Evolutionary conservation across 192 early-diverging fungal species (phyloP), one percentile per base, ranked within the genome.

Genomic region (Coemansia sp.): DNA sequence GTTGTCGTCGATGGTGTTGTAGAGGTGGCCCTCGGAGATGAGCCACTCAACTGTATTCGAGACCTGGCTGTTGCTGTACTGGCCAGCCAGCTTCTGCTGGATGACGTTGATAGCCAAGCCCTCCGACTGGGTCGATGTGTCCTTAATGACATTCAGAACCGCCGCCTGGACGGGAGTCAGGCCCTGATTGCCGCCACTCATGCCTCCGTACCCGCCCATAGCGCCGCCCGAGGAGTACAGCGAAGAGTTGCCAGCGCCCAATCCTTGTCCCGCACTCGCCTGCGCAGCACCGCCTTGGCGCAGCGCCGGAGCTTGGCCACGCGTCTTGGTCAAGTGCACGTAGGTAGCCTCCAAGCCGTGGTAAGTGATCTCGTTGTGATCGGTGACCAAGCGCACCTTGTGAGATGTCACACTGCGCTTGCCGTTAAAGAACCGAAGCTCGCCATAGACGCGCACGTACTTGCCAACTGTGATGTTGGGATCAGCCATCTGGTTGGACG

Each of bases 311-410:
- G 60, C 43, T 1, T 59, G 61, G 6, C 71, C 75, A 14, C 64
- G 56, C 35, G 88, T 91, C 27, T 86, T 70, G 42, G 65, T 73
- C 61, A 91, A 63, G 60, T 95, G 91, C 22, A 82, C 84, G 31
- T 86, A 82, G 14, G 90, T 86, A 58, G 83, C 87, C 56, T 92
- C 89, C 37, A 94, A 66, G 38, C 84, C 85, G 67, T 95, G 95
- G 65, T 87, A 91, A 0, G 91, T 85, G 40, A 95, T 79, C 69
- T 94, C 92, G 79, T 97, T 91, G 47, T 87, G 80, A 56, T 89
- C 85, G 6, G 73, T 77, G 14, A 97, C 84, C 24, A 86, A 86
- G 1, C 87, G 83, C 37, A 95, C 85, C 39, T 83, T 61, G 65
- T 82, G 83, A 4, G 85, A 84, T 17, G 76, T 73, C 37, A 94